A percentile compares a stretch with the other conserved stretches of the same genome.
Evolutionary conservation across 441 rosid genomes (phyloP).

Genomic region (Populus hybrid): DNA sequence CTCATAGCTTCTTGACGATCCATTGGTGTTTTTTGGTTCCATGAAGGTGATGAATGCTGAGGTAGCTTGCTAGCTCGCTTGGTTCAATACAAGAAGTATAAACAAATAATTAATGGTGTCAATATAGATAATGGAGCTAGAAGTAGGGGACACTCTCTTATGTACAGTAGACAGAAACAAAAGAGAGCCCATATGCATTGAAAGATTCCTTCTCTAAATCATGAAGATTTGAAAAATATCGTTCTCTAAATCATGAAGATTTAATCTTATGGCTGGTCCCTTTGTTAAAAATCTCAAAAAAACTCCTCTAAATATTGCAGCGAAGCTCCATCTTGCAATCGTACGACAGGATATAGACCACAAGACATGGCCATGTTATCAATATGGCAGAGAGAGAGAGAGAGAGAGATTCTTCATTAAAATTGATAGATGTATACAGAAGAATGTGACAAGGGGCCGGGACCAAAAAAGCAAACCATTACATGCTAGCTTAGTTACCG

Average conservation of each 20-base stretch:
- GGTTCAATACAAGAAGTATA: no score
- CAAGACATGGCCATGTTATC: slow-evolving; percentile 17
- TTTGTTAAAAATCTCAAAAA: slow-evolving; percentile 11
- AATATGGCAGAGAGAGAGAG: background rate
- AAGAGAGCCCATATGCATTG: slow-evolving; percentile 10
- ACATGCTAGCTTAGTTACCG: slow-evolving; percentile 17
- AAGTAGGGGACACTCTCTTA: no score
- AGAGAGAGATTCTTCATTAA: slow-evolving; percentile 17
- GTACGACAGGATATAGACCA: slow-evolving; percentile 36
- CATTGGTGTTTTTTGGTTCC: background rate
- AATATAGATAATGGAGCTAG: background rate
- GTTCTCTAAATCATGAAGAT: background rate
- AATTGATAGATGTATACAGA: slow-evolving; percentile 17
- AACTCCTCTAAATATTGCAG: background rate
- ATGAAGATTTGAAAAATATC: slow-evolving; percentile 2
- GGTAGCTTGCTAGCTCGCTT: no score
- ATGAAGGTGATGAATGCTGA: no score
- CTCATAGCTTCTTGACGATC: background rate
- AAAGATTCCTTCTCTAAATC: background rate
- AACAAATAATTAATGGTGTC: no score
- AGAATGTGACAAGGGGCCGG: slow-evolving; percentile 12
- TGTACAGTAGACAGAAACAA: no score
- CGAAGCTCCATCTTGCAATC: slow-evolving; percentile 11
- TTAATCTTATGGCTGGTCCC: background rate
- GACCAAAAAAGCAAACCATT: background rate